Percentiles rank a stretch among this genome's conserved stretches.
phyloP scores from a whole-genome alignment of 1,284 basidiomycete genomes.

The Cerrena zonata region DNA sequence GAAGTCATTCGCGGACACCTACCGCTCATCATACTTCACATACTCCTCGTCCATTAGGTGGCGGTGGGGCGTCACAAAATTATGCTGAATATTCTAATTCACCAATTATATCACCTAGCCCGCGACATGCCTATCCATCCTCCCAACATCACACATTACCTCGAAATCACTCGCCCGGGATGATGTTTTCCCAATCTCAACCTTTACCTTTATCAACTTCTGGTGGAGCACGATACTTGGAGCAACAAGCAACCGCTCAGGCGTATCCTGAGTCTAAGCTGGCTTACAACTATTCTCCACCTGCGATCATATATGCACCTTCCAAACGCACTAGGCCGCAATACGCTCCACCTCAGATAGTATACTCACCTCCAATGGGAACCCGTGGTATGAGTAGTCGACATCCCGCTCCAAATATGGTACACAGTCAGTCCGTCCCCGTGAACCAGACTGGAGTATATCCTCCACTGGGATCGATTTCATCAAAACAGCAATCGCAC shows the following conservation, averaged over 20 bases:
- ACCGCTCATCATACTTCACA: not conserved
- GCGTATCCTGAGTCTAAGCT: slow-evolving; percentile 20
- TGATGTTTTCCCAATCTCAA: slow-evolving; percentile 24
- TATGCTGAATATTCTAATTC: too few relatives aligned
- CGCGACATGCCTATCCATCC: slow-evolving; percentile 2
- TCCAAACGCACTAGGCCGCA: slow-evolving; percentile 24
- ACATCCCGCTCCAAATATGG: slow-evolving; percentile 22
- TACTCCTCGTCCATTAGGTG: not conserved
- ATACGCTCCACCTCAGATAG: slow-evolving; percentile 30
- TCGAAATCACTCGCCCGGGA: slow-evolving; percentile 16
- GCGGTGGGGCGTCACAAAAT: too few relatives aligned
- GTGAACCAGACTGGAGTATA: slow-evolving; percentile 15
- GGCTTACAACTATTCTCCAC: slow-evolving; percentile 27
- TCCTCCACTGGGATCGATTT: slow-evolving; percentile 13
- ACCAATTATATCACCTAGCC: not conserved
- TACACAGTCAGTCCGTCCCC: slow-evolving; percentile 27
- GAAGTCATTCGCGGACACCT: not conserved
- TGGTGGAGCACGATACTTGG: slow-evolving; percentile 19
- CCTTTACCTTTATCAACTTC: slow-evolving; percentile 15
- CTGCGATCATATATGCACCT: slow-evolving; percentile 31
- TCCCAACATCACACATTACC: slow-evolving; percentile 4
- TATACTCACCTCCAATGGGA: slow-evolving; percentile 25
- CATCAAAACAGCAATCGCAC: slow-evolving; percentile 15
- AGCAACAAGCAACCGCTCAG: slow-evolving; percentile 16
- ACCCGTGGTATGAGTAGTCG: slow-evolving; percentile 12